Evolutionary conservation across 148 eudicot genomes (phyloP).

Genomic region (Arbutus unedo): DNA sequence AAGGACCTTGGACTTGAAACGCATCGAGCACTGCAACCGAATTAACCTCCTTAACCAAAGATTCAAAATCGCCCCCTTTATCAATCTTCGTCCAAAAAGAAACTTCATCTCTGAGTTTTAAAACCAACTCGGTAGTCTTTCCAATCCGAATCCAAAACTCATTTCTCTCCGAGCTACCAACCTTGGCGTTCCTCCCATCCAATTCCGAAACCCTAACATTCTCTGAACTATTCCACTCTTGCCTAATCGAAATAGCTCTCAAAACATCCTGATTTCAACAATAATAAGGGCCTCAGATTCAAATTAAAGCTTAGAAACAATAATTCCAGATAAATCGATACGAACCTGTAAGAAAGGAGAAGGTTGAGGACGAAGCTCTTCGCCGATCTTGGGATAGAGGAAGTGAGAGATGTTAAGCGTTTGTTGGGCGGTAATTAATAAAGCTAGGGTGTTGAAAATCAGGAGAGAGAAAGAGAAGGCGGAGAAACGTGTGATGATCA

Average conservation of each 20-base stretch:
- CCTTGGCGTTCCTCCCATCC: slow-evolving; percentile 33
- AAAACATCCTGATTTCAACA: slow-evolving; percentile 40
- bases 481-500: not conserved
- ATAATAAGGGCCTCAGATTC: not conserved
- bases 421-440: slow-evolving; percentile 6
- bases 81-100: slow-evolving; percentile 41
- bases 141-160: slow-evolving; percentile 38
- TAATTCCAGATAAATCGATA: not conserved
- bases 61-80: slow-evolving; percentile 31
- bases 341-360: slow-evolving; percentile 32
- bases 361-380: slow-evolving; percentile 26
- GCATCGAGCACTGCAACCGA: slow-evolving; percentile 32
- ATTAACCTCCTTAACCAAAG: slow-evolving; percentile 28
- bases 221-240: slow-evolving; percentile 42
- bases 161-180: slow-evolving; percentile 27
- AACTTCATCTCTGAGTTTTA: slow-evolving; percentile 37
- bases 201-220: slow-evolving; percentile 39
- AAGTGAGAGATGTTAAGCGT: slow-evolving; percentile 41
- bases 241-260: slow-evolving; percentile 33
- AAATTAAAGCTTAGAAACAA: not conserved
- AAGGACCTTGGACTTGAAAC: slow-evolving; percentile 45
- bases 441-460: slow-evolving; percentile 13
- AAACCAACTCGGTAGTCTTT: slow-evolving; percentile 26
- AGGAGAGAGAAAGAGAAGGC: slow-evolving; percentile 14
- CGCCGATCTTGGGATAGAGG: slow-evolving; percentile 29